Evolutionary conservation across 345 rosid genomes (phyloP).

Genomic region (Eucalyptus regnans): DNA sequence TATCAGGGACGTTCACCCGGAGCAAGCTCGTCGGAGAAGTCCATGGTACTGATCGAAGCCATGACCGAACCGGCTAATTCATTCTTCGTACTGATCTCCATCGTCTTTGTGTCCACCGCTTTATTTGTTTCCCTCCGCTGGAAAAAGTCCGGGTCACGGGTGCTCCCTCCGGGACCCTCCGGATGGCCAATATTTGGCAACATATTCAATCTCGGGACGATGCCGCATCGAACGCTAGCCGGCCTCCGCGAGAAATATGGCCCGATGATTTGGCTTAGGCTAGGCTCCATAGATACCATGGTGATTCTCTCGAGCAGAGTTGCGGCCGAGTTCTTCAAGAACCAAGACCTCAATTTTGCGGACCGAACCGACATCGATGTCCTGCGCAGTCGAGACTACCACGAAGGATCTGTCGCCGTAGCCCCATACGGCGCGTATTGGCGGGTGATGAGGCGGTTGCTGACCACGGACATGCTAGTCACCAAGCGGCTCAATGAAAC

Average conservation of each 20-base stretch:
- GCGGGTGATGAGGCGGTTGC: constrained; percentile 28
- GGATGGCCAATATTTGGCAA: constrained; percentile 59
- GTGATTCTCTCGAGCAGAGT: constrained; percentile 30
- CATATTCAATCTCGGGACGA: constrained; percentile 24
- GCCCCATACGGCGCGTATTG: constrained; percentile 45
- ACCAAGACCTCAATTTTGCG: constrained; percentile 34
- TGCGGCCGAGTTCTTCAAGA: constrained; percentile 40
- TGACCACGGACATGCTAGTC: constrained; percentile 34
- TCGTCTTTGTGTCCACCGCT: neutral
- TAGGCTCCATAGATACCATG: constrained; percentile 35
- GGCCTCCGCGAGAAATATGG: constrained; percentile 21
- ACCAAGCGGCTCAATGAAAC: constrained; percentile 23
- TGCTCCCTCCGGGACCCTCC: constrained; percentile 41
- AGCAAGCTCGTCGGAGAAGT: neutral
- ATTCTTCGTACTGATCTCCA: neutral
- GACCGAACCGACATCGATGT: constrained; percentile 22
- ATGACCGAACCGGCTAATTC: neutral
- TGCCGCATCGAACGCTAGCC: constrained; percentile 36
- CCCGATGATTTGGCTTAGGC: constrained; percentile 25
- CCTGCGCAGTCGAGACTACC: constrained; percentile 22
- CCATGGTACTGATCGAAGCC: neutral
- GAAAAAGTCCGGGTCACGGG: neutral
- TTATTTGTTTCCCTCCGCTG: neutral
- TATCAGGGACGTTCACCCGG: neutral
- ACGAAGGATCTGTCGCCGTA: constrained; percentile 26